Percentiles rank a stretch among this genome's conserved stretches.
Conservation (phyloP, 345 rosid species). For the Cardamine occulta region DNA sequence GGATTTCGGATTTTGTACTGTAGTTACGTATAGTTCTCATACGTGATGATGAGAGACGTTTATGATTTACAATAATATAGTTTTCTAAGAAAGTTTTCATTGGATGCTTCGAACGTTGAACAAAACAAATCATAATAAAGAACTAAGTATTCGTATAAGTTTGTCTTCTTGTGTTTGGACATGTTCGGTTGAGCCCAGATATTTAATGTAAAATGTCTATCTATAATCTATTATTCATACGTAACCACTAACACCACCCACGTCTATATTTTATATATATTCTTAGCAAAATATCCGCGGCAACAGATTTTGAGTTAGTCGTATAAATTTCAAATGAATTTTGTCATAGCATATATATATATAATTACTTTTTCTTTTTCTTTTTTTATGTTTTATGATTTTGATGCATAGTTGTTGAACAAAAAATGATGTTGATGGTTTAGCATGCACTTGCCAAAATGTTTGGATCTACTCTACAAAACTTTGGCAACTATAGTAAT, state of each 20-base stretch:
- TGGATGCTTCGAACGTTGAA: slow-evolving; percentile 35
- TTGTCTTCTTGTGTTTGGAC: slow-evolving; percentile 35
- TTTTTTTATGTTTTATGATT: background rate
- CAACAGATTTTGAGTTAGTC: slow-evolving; percentile 15
- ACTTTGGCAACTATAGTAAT: background rate
- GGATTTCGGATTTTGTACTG: background rate
- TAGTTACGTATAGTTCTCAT: slow-evolving; percentile 27
- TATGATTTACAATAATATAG: background rate
- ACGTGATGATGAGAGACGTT: slow-evolving; percentile 12
- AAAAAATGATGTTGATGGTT: background rate
- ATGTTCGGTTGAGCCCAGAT: slow-evolving; percentile 33
- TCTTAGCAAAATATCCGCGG: slow-evolving; percentile 24
- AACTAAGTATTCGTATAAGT: slow-evolving; percentile 17
- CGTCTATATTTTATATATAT: slow-evolving; percentile 24
- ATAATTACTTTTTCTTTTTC: too few relatives aligned
- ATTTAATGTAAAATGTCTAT: background rate
- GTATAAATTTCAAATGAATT: slow-evolving; percentile 2
- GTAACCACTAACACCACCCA: slow-evolving; percentile 4
- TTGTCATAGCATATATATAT: background rate
- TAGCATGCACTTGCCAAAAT: background rate
- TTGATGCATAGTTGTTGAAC: background rate
- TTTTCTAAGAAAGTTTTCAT: slow-evolving; percentile 5
- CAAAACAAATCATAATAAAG: slow-evolving; percentile 19
- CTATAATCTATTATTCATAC: background rate
- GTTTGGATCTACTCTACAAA: background rate